Conservation (phyloP, 2,329 filamentous ascomycete species). For the Trichoderma sp. region DNA sequence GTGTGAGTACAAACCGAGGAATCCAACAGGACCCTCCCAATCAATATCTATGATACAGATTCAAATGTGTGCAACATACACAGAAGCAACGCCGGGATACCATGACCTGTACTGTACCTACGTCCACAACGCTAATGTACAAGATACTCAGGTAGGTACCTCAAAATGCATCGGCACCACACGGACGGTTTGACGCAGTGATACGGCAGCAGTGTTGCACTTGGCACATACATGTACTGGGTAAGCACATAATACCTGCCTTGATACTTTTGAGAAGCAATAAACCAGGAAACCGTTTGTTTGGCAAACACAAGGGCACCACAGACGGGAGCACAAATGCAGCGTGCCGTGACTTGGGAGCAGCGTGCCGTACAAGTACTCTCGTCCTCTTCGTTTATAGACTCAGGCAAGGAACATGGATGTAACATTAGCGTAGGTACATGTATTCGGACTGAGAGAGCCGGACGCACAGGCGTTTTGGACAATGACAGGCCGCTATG, state of each 20-base stretch:
- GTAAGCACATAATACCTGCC: neutral
- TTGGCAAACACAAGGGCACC: neutral
- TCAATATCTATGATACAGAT: neutral
- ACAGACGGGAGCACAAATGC: neutral
- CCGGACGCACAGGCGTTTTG: neutral
- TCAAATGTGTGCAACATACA: neutral
- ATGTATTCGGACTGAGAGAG: neutral
- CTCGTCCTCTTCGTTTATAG: neutral
- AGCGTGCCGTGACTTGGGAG: neutral
- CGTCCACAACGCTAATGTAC: neutral
- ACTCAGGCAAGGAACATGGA: neutral
- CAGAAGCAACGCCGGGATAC: neutral
- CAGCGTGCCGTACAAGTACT: neutral
- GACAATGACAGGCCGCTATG: neutral
- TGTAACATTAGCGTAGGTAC: neutral
- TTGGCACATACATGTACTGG: neutral
- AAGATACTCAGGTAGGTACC: too few species aligned
- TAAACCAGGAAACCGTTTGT: neutral
- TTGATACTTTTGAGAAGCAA: too few species aligned
- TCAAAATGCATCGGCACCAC: constrained; percentile 9
- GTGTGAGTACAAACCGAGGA: neutral
- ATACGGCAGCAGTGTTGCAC: neutral
- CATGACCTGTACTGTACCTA: neutral
- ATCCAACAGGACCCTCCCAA: neutral
- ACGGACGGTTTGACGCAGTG: constrained; percentile 5